A percentile compares a stretch with the other conserved stretches of the same genome.
Conservation (phyloP, 2,329 filamentous ascomycete species). For the Setomelanomma holmii region DNA sequence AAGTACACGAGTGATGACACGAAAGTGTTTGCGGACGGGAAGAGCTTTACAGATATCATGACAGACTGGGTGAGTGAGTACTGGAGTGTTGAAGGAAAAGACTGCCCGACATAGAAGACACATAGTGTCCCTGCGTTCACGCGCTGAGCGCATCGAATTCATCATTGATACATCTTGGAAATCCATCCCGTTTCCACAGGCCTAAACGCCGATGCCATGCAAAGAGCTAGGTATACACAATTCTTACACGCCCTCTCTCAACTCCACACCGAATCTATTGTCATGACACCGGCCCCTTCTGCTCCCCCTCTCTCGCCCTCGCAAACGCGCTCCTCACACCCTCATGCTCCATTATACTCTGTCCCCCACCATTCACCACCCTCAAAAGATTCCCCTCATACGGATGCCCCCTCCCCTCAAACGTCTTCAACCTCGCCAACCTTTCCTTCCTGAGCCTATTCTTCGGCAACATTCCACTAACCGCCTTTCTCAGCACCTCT, state of each 20-base stretch:
- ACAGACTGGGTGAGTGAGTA: slow-evolving; percentile 65
- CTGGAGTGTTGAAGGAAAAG: slow-evolving; percentile 51
- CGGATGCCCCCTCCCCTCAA: slow-evolving; percentile 90
- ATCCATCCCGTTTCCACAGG: neutral
- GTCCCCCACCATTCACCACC: slow-evolving; percentile 59
- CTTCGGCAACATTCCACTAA: slow-evolving; percentile 97
- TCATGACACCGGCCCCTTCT: slow-evolving; percentile 29
- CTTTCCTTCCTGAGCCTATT: slow-evolving; percentile 89
- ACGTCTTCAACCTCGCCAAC: slow-evolving; percentile 88
- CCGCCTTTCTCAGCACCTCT: slow-evolving; percentile 89
- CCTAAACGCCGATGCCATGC: neutral
- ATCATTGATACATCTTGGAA: neutral
- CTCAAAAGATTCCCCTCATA: slow-evolving; percentile 87
- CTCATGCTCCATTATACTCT: slow-evolving; percentile 42
- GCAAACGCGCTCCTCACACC: slow-evolving; percentile 49
- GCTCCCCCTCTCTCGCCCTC: slow-evolving; percentile 21
- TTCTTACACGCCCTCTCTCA: neutral
- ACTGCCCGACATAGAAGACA: slow-evolving; percentile 23
- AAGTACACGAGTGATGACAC: slow-evolving; percentile 60
- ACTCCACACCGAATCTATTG: neutral
- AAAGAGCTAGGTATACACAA: neutral
- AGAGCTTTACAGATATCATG: slow-evolving; percentile 64
- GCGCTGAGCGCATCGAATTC: neutral
- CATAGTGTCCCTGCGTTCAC: neutral
- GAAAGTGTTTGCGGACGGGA: slow-evolving; percentile 59